Base-by-base conservation (phyloP, 2,329 filamentous ascomycete genomes). In the Aspergillus flavus region DNA sequence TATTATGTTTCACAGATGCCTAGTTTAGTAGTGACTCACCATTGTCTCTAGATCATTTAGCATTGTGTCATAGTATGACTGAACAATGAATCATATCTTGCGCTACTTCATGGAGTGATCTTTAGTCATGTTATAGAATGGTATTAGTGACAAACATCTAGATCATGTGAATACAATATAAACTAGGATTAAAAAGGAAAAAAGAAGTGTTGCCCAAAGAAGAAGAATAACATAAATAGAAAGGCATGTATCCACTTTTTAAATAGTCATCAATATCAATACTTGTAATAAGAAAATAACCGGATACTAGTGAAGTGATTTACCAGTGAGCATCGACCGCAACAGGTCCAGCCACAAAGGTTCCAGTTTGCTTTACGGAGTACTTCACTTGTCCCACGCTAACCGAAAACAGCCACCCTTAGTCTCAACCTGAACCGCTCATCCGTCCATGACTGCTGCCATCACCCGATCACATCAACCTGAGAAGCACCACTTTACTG, bases 381-480 rank as follows among this genome's bases (percentile, higher is more conserved):
- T 41, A 41, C 64, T 64, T 64, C 60, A 68, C 61, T 67, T 71
- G 21, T 59, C 59, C 53, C 57, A 67, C 77, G 72, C 78, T 80
- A 80, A 78, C 78, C 78, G 66, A 72, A 80, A 76, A 66, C 73
- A 76, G 78, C 72, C 74, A 73, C 72, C 61, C 71, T 75, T 76
- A 78, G 75, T 74, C 78, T 78, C 73, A 75, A 74, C 75, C 73
- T 72, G 73, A 76, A 69, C 72, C 69, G 64, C 69, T 68, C 67
- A 71, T 71, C 71, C 75, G 71, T 72, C 72, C 70, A 71, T 71
- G 72, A 74, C 71, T 65, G 69, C 69, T 64, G 66, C 69, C 71
- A 71, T 70, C 71, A 69, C 65, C 69, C 69, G 70, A 72, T 72
- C 74, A 48, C 45, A 75, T 73, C 74, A 70, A 67, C 69, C 66